phyloP scores from a whole-genome alignment of 2,329 filamentous ascomycete genomes.

The Pleomassaria siparia region DNA sequence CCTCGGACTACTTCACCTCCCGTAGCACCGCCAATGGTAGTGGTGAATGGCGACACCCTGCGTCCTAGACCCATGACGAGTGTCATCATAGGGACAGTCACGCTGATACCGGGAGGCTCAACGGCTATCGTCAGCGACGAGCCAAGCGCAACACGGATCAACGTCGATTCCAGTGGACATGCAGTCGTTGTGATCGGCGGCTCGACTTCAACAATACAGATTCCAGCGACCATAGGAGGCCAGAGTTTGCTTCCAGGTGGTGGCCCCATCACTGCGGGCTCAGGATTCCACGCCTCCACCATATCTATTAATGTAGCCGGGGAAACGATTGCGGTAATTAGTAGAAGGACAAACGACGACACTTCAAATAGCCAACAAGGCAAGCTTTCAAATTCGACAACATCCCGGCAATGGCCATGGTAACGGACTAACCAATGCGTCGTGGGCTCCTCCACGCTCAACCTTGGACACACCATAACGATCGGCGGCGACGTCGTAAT shows the following conservation, averaged over 20 bases:
- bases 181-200: constrained; percentile 10
- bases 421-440: constrained; percentile 6
- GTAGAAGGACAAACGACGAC: constrained; percentile 5
- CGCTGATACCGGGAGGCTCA: constrained; percentile 8
- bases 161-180: constrained; percentile 11
- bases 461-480: constrained; percentile 10
- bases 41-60: constrained; percentile 2
- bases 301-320: constrained; percentile 10
- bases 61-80: constrained; percentile 4
- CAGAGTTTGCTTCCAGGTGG: constrained; percentile 8
- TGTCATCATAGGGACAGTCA: constrained; percentile 7
- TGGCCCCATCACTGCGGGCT: constrained; percentile 7
- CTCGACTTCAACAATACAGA: constrained; percentile 7
- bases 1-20: constrained; percentile 1
- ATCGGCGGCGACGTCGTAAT: constrained; percentile 13
- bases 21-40: background rate
- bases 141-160: constrained; percentile 6
- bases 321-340: constrained; percentile 11
- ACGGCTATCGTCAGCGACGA: constrained; percentile 12
- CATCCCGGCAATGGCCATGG: constrained; percentile 10
- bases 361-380: background rate
- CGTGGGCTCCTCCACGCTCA: constrained; percentile 15
- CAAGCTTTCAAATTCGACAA: constrained; percentile 9
- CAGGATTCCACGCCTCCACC: constrained; percentile 1
- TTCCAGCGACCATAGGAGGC: constrained; percentile 4